phyloP scores from a whole-genome alignment of 805 yeast species.

The Suhomyces vadensis region DNA sequence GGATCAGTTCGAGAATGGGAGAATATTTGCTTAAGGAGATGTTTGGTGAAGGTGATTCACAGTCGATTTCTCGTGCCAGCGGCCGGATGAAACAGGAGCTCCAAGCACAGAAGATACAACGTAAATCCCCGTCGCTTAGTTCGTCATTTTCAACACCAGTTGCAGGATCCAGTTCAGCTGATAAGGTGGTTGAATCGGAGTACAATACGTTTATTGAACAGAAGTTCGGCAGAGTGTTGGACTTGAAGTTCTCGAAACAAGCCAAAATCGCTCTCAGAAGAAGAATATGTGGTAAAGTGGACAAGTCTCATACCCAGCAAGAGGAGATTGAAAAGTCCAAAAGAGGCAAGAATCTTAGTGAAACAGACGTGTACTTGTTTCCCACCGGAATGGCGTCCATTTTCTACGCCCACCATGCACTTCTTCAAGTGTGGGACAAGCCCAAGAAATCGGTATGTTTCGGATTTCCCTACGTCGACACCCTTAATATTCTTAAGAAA shows the following conservation, averaged over 20 bases:
- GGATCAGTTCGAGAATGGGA: slow-evolving; percentile 87
- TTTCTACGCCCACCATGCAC: slow-evolving; percentile 71
- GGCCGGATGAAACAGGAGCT: slow-evolving; percentile 30
- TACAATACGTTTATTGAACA: slow-evolving; percentile 75
- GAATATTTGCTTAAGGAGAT: slow-evolving; percentile 76
- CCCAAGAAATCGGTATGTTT: slow-evolving; percentile 77
- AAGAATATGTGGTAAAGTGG: slow-evolving; percentile 71
- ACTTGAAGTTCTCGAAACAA: slow-evolving; percentile 68
- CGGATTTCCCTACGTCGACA: slow-evolving; percentile 96
- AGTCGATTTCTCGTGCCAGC: slow-evolving; percentile 6
- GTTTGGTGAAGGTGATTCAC: slow-evolving; percentile 17
- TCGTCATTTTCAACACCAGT: slow-evolving; percentile 20
- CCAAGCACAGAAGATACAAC: slow-evolving; percentile 35
- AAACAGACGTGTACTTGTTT: slow-evolving; percentile 75
- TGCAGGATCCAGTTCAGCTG: background rate
- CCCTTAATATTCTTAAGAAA: slow-evolving; percentile 78
- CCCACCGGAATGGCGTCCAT: slow-evolving; percentile 95
- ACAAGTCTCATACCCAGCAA: slow-evolving; percentile 32
- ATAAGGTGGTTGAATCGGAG: slow-evolving; percentile 48
- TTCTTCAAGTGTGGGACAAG: slow-evolving; percentile 30
- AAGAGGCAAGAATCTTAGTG: slow-evolving; percentile 38
- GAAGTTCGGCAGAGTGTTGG: slow-evolving; percentile 86
- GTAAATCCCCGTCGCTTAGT: slow-evolving; percentile 33
- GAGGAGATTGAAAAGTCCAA: slow-evolving; percentile 29
- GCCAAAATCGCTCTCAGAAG: slow-evolving; percentile 75